Conservation (phyloP, 106 monocot genomes). For the Dendrobium huoshanense region DNA sequence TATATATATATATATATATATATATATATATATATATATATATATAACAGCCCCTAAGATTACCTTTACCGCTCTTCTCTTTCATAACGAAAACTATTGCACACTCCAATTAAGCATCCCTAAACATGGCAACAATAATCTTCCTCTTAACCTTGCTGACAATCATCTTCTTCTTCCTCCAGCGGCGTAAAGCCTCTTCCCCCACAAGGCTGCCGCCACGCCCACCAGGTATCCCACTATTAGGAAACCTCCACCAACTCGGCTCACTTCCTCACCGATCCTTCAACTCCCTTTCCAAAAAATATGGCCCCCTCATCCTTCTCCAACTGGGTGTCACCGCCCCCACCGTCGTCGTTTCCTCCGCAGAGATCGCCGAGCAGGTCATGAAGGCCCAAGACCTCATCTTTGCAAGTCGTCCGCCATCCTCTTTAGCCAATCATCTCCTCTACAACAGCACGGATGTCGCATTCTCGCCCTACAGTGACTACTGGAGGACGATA, state of each 20-base stretch:
- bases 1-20: no score
- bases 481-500: slow-evolving; percentile 12
- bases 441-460: not conserved
- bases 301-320: slow-evolving; percentile 12
- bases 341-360: slow-evolving; percentile 6
- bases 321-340: not conserved
- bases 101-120: no score
- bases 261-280: slow-evolving; percentile 7
- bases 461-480: slow-evolving; percentile 11
- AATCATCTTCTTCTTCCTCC: not conserved
- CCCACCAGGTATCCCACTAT: slow-evolving; percentile 5
- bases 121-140: not conserved
- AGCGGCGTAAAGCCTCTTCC: not conserved
- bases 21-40: no score
- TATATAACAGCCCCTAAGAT: no score
- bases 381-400: slow-evolving; percentile 12
- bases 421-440: not conserved
- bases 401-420: slow-evolving; percentile 2
- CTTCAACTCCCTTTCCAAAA: slow-evolving; percentile 3
- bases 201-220: slow-evolving; percentile 2
- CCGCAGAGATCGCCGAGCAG: slow-evolving; percentile 7
- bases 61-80: no score
- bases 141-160: not conserved
- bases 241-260: slow-evolving; percentile 19
- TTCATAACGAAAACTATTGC: no score